Evolutionary conservation across 805 yeast genomes (phyloP), one percentile per base, ranked within the genome.

Genomic region (Diddensiella caesifluorescens): DNA sequence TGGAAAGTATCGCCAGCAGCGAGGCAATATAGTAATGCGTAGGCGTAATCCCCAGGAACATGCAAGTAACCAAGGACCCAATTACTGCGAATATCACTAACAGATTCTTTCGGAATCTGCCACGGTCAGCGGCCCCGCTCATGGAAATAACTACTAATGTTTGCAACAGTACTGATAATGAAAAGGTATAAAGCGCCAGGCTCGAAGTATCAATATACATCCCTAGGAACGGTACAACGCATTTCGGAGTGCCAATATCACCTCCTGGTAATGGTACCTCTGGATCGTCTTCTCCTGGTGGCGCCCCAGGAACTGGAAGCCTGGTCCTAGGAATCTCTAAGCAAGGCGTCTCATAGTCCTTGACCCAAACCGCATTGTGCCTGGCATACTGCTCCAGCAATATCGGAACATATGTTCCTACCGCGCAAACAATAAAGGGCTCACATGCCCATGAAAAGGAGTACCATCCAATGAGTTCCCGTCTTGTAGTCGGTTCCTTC

Each of bases 341-440:
- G 57, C 94, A 83, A 1, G 79, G 78, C 9, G 72, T 64, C 1
- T 72, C 44, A 47, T 75, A 82, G 56, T 83, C 87, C 30, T 67
- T 65, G 4, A 72, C 62, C 44, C 70, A 56, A 5, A 84, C 90
- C 20, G 87, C 90, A 55, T 80, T 83, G 33, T 73, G 75, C 18
- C 88, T 68, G 0, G 89, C 94, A 46, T 79, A 70, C 51, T 79
- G 82, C 47, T 83, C 88, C 22, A 83, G 61, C 4, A 83, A 59
- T 13, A 84, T 61, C 0, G 92, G 92, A 4, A 83, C 80, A 57
- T 81, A 84, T 0, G 90, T 82, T 0, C 89, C 81, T 4, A 84
- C 81, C 2, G 83, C 88, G 29, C 85, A 77, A 5, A 83, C 92
- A 3, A 82, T 72, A 55, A 83, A 84, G 0, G 92, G 92, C 57